A percentile compares a stretch with the other conserved stretches of the same genome.
phyloP scores from a whole-genome alignment of 2,329 filamentous ascomycete species.

The Periglandula ipomoeae region DNA sequence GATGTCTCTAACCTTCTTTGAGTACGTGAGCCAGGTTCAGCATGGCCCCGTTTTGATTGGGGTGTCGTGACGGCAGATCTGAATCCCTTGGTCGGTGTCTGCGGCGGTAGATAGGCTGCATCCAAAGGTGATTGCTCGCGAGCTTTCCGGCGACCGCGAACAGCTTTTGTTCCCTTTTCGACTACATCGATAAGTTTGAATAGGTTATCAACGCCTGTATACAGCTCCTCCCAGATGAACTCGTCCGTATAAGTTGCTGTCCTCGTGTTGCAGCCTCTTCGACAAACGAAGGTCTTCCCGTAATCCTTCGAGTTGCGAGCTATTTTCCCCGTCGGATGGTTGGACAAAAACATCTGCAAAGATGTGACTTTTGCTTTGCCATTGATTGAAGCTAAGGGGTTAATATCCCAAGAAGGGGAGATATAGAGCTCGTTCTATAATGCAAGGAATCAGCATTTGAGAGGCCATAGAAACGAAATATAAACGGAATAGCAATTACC shows the following conservation, averaged over 20 bases:
- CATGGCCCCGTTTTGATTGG: constrained; percentile 19
- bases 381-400: constrained; percentile 81
- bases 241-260: constrained; percentile 89
- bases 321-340: constrained; percentile 66
- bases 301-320: constrained; percentile 63
- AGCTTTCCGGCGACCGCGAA: constrained; percentile 26
- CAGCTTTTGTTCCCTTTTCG: constrained; percentile 62
- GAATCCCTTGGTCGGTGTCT: constrained; percentile 28
- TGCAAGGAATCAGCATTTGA: background rate
- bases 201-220: constrained; percentile 55
- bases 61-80: constrained; percentile 20
- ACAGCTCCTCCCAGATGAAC: constrained; percentile 85
- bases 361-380: constrained; percentile 80
- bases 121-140: constrained; percentile 24
- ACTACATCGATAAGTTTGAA: constrained; percentile 57
- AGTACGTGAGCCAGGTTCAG: constrained; percentile 22
- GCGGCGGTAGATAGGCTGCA: constrained; percentile 23
- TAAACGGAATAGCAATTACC: constrained; percentile 29
- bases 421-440: constrained; percentile 81
- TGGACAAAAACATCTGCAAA: constrained; percentile 52
- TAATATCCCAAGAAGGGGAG: constrained; percentile 77
- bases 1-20: constrained; percentile 18
- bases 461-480: background rate
- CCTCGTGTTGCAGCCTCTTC: constrained; percentile 78
- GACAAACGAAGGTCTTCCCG: constrained; percentile 83